Conservation (phyloP, 192 early-diverging fungal genomes). For the Linnemannia exigua region DNA sequence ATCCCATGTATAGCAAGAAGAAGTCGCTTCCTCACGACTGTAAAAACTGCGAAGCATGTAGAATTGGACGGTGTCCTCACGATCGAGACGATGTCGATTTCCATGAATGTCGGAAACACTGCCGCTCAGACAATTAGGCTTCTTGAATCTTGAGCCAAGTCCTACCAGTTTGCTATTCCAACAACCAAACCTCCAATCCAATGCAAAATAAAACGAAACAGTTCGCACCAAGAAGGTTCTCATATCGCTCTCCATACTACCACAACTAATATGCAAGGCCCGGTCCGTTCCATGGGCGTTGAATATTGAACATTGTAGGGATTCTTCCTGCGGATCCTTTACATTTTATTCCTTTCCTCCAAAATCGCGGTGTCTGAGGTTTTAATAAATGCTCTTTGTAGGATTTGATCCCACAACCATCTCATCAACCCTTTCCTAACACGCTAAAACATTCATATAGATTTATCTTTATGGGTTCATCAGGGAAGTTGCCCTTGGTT, state of each 20-base stretch:
- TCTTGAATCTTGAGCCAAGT: background rate
- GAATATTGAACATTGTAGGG: no score
- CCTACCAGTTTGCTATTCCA: background rate
- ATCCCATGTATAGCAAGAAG: background rate
- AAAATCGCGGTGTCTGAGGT: no score
- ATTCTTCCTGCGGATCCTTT: no score
- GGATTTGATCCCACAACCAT: no score
- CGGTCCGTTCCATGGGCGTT: no score
- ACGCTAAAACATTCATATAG: no score
- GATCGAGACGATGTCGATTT: slow-evolving; percentile 1
- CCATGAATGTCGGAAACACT: background rate
- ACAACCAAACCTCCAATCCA: background rate
- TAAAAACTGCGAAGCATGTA: slow-evolving; percentile 8
- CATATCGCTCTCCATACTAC: background rate
- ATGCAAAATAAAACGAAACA: background rate
- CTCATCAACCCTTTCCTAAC: no score
- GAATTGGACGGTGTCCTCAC: slow-evolving; percentile 11
- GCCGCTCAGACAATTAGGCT: background rate
- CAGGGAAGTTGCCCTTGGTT: no score
- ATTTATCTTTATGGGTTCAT: no score
- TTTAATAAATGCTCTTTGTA: no score
- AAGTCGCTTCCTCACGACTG: slow-evolving; percentile 1
- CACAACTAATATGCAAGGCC: no score
- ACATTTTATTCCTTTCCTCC: no score
- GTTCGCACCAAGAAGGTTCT: background rate